phyloP scores from a whole-genome alignment of 108 stramenopile genomes.

The Conticribra guillardii region DNA sequence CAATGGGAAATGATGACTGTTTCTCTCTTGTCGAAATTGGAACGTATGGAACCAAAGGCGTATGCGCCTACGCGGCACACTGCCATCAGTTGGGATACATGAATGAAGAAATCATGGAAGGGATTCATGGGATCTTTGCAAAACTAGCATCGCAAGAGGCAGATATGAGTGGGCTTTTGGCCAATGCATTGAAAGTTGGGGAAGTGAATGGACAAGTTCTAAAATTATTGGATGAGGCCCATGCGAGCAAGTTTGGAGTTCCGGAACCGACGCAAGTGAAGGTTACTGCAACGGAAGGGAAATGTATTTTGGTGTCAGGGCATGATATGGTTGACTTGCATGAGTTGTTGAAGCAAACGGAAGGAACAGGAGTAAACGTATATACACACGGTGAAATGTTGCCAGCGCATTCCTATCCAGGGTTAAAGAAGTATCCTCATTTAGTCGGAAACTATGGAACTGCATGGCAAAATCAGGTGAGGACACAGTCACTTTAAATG shows the following conservation, averaged over 20 bases:
- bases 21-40: conserved; percentile 75
- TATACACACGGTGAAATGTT: conserved; percentile 91
- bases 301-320: conserved; percentile 79
- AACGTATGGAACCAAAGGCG: conserved; percentile 76
- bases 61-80: conserved; percentile 79
- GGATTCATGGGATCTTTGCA: conserved; percentile 65
- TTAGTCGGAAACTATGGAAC: conserved; percentile 83
- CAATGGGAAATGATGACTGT: conserved; percentile 70
- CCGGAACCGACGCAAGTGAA: conserved; percentile 71
- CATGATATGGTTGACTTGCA: conserved; percentile 78
- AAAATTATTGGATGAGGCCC: conserved; percentile 67
- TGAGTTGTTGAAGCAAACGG: conserved; percentile 76
- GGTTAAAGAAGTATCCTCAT: conserved; percentile 73
- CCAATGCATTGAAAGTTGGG: conserved; percentile 63
- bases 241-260: conserved; percentile 62
- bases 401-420: conserved; percentile 85
- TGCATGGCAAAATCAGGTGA: conserved; percentile 80
- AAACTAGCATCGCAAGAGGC: conserved; percentile 64
- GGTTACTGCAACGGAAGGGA: conserved; percentile 72
- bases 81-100: conserved; percentile 60
- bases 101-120: conserved; percentile 59
- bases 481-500: not conserved
- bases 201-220: conserved; percentile 66
- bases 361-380: conserved; percentile 84
- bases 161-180: conserved; percentile 72